Evolutionary conservation across 2,329 filamentous ascomycete species (phyloP).

Genomic region (Ophiostoma quercus): DNA sequence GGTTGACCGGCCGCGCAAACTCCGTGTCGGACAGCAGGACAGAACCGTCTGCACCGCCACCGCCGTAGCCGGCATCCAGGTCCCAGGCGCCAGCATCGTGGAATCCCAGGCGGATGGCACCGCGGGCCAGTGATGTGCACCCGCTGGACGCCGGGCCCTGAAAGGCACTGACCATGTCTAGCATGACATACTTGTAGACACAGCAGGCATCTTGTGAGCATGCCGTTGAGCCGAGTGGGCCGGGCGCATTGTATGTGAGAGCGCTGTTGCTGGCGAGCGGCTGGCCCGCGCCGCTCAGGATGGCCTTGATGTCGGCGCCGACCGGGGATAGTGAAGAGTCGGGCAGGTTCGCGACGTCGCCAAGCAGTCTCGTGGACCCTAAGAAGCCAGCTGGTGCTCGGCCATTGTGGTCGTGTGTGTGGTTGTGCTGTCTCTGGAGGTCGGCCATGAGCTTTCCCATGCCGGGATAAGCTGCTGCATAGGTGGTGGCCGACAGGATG

Average conservation of each 20-base stretch:
- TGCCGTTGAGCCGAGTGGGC: neutral
- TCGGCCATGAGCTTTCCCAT: conserved; percentile 8
- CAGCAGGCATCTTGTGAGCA: neutral
- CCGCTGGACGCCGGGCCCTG: neutral
- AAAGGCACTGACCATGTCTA: neutral
- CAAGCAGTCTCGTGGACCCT: neutral
- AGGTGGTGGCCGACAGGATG: neutral
- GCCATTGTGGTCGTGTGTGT: neutral
- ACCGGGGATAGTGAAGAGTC: neutral
- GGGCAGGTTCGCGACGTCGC: neutral
- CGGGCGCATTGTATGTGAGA: neutral
- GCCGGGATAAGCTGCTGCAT: neutral
- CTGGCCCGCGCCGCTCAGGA: neutral
- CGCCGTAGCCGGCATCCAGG: conserved; percentile 28
- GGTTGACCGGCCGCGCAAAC: conserved; percentile 38
- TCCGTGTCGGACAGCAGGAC: conserved; percentile 38
- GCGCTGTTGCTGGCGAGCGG: neutral
- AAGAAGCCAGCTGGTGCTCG: neutral
- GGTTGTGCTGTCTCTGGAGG: neutral
- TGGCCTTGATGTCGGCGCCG: neutral
- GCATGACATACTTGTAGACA: conserved; percentile 7
- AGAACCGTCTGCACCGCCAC: conserved; percentile 40
- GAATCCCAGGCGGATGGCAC: conserved; percentile 42
- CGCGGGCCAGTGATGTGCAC: conserved; percentile 39
- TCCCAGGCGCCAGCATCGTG: conserved; percentile 45